Evolutionary conservation across 495 filamentous ascomycete species (phyloP), one percentile per base, ranked within the genome.

Genomic region (Evernia prunastri): DNA sequence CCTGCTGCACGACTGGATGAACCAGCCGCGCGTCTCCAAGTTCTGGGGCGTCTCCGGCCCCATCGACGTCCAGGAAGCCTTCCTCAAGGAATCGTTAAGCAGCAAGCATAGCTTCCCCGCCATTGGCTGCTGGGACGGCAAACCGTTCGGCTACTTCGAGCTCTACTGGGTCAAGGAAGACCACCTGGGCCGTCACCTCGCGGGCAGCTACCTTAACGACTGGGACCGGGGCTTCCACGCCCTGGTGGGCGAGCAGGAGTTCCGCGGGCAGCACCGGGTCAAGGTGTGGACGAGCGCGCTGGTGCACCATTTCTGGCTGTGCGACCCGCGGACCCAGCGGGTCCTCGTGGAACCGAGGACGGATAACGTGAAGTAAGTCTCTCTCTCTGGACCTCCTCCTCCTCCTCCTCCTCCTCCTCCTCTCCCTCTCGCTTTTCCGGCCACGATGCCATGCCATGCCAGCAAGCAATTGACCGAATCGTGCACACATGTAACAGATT

Each of bases 131-230:
- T 98, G 92, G 92, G 90, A 96, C 66, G 92, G 90, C 4, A 88
- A 92, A 63, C 94, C 94, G 0, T 98, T 97, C 75, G 94, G 94
- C 0, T 98, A 95, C 69, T 96, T 98, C 71, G 95, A 98, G 78
- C 83, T 98, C 45, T 98, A 98, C 77, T 98, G 95, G 95, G 92
- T 94, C 3, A 96, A 96, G 68, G 94, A 98, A 72, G 95, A 97
- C 71, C 75, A 76, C 3, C 71, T 98, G 29, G 91, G 89, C 0
- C 79, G 79, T 35, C 76, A 88, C 58, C 71, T 93, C 37, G 82
- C 84, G 1, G 81, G 78, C 0, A 75, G 75, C 40, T 77, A 77
- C 7, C 84, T 86, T 2, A 83, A 83, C 31, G 87, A 95, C 69
- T 97, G 89, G 73, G 95, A 97, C 71, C 80, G 94, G 15, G 94